Evolutionary conservation across 2,329 filamentous ascomycete species (phyloP).

Genomic region (Sarocladiaceae sp.): DNA sequence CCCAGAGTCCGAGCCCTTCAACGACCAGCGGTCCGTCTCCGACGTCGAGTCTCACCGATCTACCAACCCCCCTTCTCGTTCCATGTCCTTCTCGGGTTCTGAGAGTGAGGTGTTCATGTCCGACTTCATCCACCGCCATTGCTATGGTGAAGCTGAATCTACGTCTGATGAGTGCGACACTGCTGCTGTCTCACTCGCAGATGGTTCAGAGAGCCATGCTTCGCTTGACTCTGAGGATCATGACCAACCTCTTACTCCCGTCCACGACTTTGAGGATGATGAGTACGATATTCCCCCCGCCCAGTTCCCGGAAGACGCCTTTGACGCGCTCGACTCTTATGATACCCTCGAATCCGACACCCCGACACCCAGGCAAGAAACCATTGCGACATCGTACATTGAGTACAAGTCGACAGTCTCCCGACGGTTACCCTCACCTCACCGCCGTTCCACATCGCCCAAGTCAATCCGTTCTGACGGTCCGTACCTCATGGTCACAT

Average conservation of each 20-base stretch:
- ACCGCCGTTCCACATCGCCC: constrained; percentile 29
- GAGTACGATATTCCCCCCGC: constrained; percentile 29
- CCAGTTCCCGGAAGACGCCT: constrained; percentile 33
- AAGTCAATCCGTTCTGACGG: constrained; percentile 24
- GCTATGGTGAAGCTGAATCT: constrained; percentile 32
- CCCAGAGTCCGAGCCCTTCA: constrained; percentile 41
- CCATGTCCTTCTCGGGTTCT: constrained; percentile 46
- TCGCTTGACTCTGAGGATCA: constrained; percentile 25
- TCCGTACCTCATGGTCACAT: constrained; percentile 21
- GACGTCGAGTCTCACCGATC: constrained; percentile 21
- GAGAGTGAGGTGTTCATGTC: constrained; percentile 35
- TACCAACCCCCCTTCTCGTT: constrained; percentile 38
- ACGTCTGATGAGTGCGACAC: constrained; percentile 40
- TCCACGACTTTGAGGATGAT: constrained; percentile 26
- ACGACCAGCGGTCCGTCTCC: constrained; percentile 21
- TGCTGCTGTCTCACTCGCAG: constrained; percentile 37
- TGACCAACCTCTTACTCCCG: constrained; percentile 17
- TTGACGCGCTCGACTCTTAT: constrained; percentile 23
- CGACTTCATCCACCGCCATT: constrained; percentile 21
- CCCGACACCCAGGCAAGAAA: constrained; percentile 35
- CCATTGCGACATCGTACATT: constrained; percentile 25
- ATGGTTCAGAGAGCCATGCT: constrained; percentile 34
- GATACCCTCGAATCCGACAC: constrained; percentile 34
- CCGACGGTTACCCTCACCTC: constrained; percentile 26
- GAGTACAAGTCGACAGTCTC: constrained; percentile 27